A percentile compares a stretch with the other conserved stretches of the same genome.
Evolutionary conservation across 306 rosid species (phyloP).

Genomic region (Cicer yamashitae): DNA sequence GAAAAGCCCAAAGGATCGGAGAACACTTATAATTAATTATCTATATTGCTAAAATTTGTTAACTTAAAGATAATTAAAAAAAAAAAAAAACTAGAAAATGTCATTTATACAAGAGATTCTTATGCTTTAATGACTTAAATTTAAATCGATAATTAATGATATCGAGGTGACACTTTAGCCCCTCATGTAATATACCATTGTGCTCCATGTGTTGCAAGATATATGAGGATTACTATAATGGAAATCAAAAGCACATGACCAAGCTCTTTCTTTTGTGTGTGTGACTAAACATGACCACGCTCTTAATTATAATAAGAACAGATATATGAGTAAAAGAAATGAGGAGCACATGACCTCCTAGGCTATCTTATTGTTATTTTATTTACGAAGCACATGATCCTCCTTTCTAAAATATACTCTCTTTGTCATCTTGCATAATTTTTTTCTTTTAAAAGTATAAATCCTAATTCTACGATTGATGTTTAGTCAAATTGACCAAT

Average conservation of each 20-base stretch:
- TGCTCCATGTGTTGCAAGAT: slow-evolving; percentile 1
- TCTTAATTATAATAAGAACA: slow-evolving; percentile 37
- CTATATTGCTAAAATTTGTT: too few relatives aligned
- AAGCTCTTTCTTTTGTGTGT: not conserved
- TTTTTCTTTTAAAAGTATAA: slow-evolving; percentile 1
- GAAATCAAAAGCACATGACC: slow-evolving; percentile 45
- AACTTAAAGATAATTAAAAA: too few relatives aligned
- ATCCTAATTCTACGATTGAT: slow-evolving; percentile 31
- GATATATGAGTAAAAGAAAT: slow-evolving; percentile 12
- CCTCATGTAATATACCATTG: not conserved
- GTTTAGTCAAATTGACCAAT: slow-evolving; percentile 5
- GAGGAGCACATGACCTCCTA: slow-evolving; percentile 44
- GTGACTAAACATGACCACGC: not conserved
- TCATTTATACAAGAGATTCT: not conserved
- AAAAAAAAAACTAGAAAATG: not conserved
- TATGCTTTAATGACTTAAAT: not conserved
- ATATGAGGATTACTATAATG: slow-evolving; percentile 4
- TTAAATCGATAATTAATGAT: not conserved
- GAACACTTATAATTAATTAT: too few relatives aligned
- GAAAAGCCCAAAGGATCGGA: too few relatives aligned
- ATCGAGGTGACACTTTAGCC: not conserved
- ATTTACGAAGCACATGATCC: slow-evolving; percentile 43
- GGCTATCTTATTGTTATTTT: slow-evolving; percentile 21
- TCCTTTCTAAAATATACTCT: slow-evolving; percentile 34
- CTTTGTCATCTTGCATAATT: slow-evolving; percentile 34